Conservation (phyloP, 805 yeast species). For the Candida maltosa region DNA sequence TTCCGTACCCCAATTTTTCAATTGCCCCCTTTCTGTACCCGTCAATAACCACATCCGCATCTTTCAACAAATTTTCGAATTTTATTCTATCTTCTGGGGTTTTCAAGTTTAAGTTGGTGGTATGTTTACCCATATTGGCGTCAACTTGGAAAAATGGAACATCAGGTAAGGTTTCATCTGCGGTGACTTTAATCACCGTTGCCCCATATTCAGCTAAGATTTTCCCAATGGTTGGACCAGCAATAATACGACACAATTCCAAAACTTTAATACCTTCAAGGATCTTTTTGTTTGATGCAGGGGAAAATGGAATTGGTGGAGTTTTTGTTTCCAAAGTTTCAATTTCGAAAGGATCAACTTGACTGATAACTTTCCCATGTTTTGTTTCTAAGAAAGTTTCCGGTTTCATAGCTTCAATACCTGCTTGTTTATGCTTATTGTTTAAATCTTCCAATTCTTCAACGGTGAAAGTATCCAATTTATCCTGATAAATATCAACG, state of each 20-base stretch:
- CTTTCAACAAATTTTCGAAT: constrained; percentile 23
- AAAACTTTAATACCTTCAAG: constrained; percentile 28
- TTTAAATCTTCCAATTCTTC: constrained; percentile 26
- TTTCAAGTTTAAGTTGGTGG: constrained; percentile 25
- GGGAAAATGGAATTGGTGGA: constrained; percentile 17
- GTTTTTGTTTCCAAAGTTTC: constrained; percentile 18
- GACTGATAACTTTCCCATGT: constrained; percentile 22
- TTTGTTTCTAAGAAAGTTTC: constrained; percentile 23
- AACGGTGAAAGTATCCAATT: constrained; percentile 18
- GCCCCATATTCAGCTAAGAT: constrained; percentile 33
- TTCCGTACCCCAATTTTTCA: constrained; percentile 26
- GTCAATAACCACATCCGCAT: constrained; percentile 29
- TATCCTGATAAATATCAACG: constrained; percentile 16
- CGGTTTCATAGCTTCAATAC: constrained; percentile 22
- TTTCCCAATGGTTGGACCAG: constrained; percentile 31
- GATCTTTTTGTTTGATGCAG: constrained; percentile 15
- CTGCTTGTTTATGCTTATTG: constrained; percentile 26
- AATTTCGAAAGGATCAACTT: constrained; percentile 19
- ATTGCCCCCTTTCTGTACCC: constrained; percentile 30
- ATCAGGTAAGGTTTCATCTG: constrained; percentile 20
- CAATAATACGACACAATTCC: constrained; percentile 28
- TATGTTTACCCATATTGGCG: constrained; percentile 32
- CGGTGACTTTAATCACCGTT: constrained; percentile 26
- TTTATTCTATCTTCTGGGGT: constrained; percentile 17
- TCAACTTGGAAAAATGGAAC: constrained; percentile 33